Base-by-base conservation (phyloP, 2,329 filamentous ascomycete genomes). In the Tothia fuscella region DNA sequence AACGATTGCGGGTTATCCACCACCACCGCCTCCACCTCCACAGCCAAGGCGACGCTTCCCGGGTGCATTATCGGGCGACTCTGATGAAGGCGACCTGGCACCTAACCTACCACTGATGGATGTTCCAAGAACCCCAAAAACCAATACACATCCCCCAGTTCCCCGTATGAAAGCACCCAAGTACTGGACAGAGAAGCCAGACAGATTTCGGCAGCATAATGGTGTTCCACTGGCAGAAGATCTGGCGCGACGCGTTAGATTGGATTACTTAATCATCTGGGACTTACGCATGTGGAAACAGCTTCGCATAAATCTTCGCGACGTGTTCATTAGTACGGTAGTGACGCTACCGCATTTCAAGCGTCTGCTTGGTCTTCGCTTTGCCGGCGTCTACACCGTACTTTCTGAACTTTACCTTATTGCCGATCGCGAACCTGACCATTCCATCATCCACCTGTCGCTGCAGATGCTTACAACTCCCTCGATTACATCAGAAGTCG, bases 271-370 rank as follows among this genome's bases (percentile, higher is more conserved):
- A 55, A 85, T 98, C 22, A 68, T 98, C 6, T 98, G 94, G 57
- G 91, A 98, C 58, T 65, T 98, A 39, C 73, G 91, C 31, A 78
- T 98, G 71, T 98, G 91, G 91, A 98, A 98, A 63, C 91, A 87
- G 57, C 76, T 93, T 24, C 78, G 91, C 43, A 87, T 89, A 38
- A 84, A 93, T 56, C 72, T 98, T 43, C 80, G 91, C 24, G 83
- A 94, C 48, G 74, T 98, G 1, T 96, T 95, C 61, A 94, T 98
- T 52, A 91, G 85, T 37, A 98, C 91, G 0, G 86, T 98, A 4
- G 88, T 98, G 36, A 86, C 85, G 5, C 86, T 98, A 42, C 89
- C 91, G 4, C 77, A 93, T 56, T 98, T 98, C 72, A 98, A 98
- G 65, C 80, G 89, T 16, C 78, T 98, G 7, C 70, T 98, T 42